Evolutionary conservation across 371 early-diverging fungal genomes (phyloP).

Genomic region (Chytridiales sp.): DNA sequence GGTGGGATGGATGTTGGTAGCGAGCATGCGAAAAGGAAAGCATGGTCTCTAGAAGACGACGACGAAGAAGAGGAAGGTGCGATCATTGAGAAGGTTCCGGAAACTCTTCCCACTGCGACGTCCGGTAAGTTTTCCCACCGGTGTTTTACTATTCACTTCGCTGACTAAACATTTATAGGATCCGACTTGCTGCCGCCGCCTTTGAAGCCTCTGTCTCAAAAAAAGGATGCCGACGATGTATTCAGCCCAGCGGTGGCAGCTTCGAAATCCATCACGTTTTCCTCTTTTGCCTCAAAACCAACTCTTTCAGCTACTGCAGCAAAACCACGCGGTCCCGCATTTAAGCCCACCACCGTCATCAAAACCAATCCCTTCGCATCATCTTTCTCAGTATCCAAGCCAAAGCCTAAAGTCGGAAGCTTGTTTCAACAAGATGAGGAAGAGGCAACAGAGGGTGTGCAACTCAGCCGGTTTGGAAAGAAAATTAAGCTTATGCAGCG

Average conservation of each 20-base stretch:
- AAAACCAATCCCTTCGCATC: conserved; percentile 6
- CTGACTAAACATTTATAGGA: not conserved
- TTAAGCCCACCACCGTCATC: conserved; percentile 3
- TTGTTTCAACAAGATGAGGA: conserved; percentile 14
- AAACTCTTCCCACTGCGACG: not conserved
- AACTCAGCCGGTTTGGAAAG: not conserved
- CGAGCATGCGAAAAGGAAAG: conserved; percentile 28
- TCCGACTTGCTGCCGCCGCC: not conserved
- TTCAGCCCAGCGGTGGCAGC: not conserved
- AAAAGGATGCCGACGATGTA: conserved; percentile 7
- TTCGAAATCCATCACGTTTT: not conserved
- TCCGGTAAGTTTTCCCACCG: conserved; percentile 4
- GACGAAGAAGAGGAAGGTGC: conserved; percentile 45
- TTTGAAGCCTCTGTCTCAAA: conserved; percentile 11
- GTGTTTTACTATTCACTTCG: not conserved
- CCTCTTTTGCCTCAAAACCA: conserved; percentile 1
- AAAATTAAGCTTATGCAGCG: conserved; percentile 13
- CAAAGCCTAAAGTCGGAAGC: not conserved
- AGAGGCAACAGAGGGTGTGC: not conserved
- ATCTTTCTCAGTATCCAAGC: conserved; percentile 1
- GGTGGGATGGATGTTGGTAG: conserved; percentile 5
- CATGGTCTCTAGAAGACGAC: conserved; percentile 40
- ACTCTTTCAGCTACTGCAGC: not conserved
- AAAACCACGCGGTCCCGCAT: conserved; percentile 1
- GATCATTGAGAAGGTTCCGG: conserved; percentile 9